Base-by-base conservation (phyloP, 345 rosid genomes). In the Boechera retrofracta region DNA sequence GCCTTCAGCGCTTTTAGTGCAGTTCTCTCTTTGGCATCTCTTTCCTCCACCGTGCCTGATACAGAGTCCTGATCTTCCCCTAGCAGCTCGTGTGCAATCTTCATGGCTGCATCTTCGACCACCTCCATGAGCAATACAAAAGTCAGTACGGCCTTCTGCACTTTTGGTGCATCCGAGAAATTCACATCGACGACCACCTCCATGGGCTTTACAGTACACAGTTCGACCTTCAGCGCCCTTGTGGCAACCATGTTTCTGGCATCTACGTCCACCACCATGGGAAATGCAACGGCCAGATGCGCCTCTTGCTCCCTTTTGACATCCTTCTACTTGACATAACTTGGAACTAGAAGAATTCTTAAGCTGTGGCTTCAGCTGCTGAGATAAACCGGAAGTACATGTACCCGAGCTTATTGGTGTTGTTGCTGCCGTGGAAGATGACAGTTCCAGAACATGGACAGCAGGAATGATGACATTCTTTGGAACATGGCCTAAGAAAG, bases 201-300 rank as follows among this genome's bases (percentile, higher is more conserved):
- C 99, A 69, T 95, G 99, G 73, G 97, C 92, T 85, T 95, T 95
- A 77, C 99, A 95, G 79, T 89, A 95, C 44, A 90, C 97, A 28
- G 98, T 92, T 18, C 98, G 85, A 35, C 99, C 99, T 85, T 95
- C 99, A 21, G 99, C 99, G 53, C 99, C 99, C 79, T 95, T 95
- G 76, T 84, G 90, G 79, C 99, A 92, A 41, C 92, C 99, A 32
- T 81, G 83, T 81, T 84, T 89, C 76, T 90, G 96, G 81, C 99
- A 95, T 83, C 99, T 88, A 59, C 97, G 81, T 52, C 99, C 99
- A 70, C 99, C 98, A 52, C 99, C 99, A 79, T 95, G 99, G 47
- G 98, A 95, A 42, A 95, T 95, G 62, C 99, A 95, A 58, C 86
- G 96, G 26, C 97, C 98, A 18, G 99, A 89, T 59, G 99, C 98